phyloP scores from a whole-genome alignment of 192 early-diverging fungal genomes.

The Coemansia sp. region DNA sequence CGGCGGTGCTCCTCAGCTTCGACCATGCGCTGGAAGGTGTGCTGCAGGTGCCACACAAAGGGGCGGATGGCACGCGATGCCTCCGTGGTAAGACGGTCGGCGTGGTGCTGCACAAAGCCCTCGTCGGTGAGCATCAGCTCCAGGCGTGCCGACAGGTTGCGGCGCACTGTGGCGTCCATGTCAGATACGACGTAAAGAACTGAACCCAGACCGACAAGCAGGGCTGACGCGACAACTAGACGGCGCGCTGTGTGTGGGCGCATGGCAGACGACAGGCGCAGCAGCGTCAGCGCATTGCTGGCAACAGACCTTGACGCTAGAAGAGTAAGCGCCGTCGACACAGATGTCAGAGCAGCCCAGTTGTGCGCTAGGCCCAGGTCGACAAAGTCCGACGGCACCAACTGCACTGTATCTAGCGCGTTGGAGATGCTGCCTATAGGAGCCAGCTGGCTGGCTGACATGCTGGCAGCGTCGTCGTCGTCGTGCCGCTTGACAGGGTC shows the following conservation, averaged over 20 bases:
- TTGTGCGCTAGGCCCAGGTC: constrained; percentile 61
- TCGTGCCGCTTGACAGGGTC: constrained; percentile 7
- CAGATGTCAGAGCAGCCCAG: constrained; percentile 58
- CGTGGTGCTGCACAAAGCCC: constrained; percentile 61
- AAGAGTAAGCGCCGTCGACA: constrained; percentile 56
- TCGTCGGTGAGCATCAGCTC: constrained; percentile 52
- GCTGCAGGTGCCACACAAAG: constrained; percentile 70
- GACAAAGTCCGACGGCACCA: constrained; percentile 59
- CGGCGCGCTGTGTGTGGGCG: constrained; percentile 39
- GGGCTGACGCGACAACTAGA: constrained; percentile 38
- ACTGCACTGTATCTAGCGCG: constrained; percentile 46
- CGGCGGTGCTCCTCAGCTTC: constrained; percentile 67
- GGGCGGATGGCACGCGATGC: constrained; percentile 63
- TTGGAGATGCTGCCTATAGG: constrained; percentile 52
- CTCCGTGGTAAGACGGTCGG: constrained; percentile 62
- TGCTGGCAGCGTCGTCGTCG: constrained; percentile 7
- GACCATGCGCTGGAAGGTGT: constrained; percentile 67
- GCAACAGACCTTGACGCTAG: constrained; percentile 39
- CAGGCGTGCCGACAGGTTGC: constrained; percentile 61
- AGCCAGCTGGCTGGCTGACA: constrained; percentile 32
- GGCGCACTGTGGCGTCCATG: constrained; percentile 66
- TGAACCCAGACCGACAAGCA: constrained; percentile 53
- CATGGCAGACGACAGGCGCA: constrained; percentile 44
- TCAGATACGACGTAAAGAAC: constrained; percentile 66
- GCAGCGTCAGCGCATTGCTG: constrained; percentile 28